Conservation (phyloP, 371 early-diverging fungal genomes). For the Coemansia sp. region DNA sequence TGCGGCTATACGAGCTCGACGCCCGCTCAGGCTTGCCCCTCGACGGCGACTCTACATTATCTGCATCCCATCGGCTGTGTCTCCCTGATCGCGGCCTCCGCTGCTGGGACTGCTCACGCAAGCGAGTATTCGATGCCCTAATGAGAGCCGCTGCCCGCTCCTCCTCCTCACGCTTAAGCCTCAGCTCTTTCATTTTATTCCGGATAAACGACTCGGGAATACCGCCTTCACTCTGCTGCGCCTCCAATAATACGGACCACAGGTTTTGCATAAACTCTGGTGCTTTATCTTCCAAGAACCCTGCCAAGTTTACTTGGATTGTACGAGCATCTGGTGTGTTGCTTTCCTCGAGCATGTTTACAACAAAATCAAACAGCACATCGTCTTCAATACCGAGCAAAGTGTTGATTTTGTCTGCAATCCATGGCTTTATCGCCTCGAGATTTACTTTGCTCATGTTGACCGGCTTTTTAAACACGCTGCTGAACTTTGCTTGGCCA, state of each 20-base stretch:
- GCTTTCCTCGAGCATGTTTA: constrained; percentile 69
- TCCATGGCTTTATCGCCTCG: constrained; percentile 80
- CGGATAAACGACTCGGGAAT: constrained; percentile 86
- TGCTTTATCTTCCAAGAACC: constrained; percentile 86
- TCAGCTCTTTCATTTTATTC: constrained; percentile 77
- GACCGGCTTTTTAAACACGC: constrained; percentile 53
- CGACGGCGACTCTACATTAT: not conserved
- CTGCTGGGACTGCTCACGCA: not conserved
- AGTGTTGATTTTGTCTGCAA: constrained; percentile 70
- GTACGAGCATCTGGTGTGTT: constrained; percentile 79
- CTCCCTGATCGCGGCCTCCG: constrained; percentile 2
- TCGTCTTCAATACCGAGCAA: constrained; percentile 93
- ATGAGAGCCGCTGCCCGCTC: constrained; percentile 24
- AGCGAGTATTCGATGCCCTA: constrained; percentile 9
- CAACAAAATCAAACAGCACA: constrained; percentile 82
- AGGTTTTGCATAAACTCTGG: constrained; percentile 79
- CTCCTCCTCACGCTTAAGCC: constrained; percentile 50
- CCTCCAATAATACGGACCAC: constrained; percentile 87
- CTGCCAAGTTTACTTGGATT: constrained; percentile 95
- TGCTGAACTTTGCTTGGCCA: constrained; percentile 69
- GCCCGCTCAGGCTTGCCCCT: not conserved
- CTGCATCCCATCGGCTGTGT: constrained; percentile 25
- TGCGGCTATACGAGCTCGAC: not conserved
- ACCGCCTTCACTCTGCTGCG: constrained; percentile 79
- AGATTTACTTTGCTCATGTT: constrained; percentile 88